phyloP scores from a whole-genome alignment of 257 asterid genomes.

The Craterostigma plantagineum region DNA sequence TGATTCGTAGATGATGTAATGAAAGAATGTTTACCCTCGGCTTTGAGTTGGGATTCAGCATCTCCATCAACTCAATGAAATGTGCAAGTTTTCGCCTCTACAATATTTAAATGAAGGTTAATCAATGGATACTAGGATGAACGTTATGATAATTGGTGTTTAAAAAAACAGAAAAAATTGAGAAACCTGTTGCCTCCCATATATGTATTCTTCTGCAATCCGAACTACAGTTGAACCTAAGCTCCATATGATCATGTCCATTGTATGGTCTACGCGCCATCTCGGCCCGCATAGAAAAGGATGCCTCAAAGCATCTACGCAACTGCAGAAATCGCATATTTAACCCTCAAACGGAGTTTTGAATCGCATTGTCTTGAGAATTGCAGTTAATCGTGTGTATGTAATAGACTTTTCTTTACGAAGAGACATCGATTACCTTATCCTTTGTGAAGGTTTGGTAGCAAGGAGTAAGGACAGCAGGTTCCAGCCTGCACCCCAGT shows the following conservation, averaged over 20 bases:
- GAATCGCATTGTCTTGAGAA: too few relatives aligned
- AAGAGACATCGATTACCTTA: slow-evolving; percentile 29
- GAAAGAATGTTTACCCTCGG: slow-evolving; percentile 39
- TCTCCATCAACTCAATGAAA: slow-evolving; percentile 82
- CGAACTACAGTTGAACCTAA: slow-evolving; percentile 93
- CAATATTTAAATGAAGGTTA: not conserved
- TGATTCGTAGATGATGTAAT: not conserved
- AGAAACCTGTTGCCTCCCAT: slow-evolving; percentile 80
- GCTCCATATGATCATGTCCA: slow-evolving; percentile 89
- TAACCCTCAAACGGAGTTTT: too few relatives aligned
- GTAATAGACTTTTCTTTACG: not conserved
- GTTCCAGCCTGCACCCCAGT: slow-evolving; percentile 98
- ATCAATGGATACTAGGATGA: too few relatives aligned
- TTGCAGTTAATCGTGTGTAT: not conserved
- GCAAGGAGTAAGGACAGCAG: slow-evolving; percentile 79
- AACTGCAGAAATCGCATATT: slow-evolving; percentile 24
- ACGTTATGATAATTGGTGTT: not conserved
- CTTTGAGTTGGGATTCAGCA: slow-evolving; percentile 67
- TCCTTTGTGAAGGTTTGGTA: slow-evolving; percentile 52
- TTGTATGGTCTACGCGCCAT: slow-evolving; percentile 77
- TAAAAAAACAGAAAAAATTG: not conserved
- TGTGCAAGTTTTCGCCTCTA: slow-evolving; percentile 76
- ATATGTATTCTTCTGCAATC: slow-evolving; percentile 84
- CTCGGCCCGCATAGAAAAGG: slow-evolving; percentile 97
- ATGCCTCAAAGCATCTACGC: slow-evolving; percentile 86